Conservation (phyloP, 192 early-diverging fungal genomes). For the Rhizoclosmatium sp. region DNA sequence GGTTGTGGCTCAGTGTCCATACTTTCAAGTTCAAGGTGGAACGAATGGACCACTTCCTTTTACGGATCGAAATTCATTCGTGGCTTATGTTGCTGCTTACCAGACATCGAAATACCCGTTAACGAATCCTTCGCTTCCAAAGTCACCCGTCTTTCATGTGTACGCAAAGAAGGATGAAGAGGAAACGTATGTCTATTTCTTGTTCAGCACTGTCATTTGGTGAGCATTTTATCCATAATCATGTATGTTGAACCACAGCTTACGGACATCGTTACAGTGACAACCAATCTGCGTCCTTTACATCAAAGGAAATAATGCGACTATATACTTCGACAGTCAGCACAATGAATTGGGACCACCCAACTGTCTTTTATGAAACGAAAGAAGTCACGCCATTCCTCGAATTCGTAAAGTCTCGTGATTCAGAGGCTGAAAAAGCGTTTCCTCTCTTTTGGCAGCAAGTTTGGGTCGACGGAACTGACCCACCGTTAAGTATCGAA, state of each 20-base stretch:
- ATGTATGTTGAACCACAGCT: no score
- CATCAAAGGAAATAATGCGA: neutral
- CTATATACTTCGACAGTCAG: neutral
- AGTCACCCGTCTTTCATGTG: neutral
- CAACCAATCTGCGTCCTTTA: neutral
- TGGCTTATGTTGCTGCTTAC: neutral
- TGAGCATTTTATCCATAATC: no score
- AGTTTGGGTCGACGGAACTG: constrained; percentile 48
- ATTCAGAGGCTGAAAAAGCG: neutral
- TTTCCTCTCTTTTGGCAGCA: constrained; percentile 47
- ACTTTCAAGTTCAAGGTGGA: neutral
- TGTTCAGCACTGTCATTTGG: neutral
- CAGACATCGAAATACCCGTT: neutral
- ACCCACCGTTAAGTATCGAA: constrained; percentile 46
- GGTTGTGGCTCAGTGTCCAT: neutral
- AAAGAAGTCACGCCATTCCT: neutral
- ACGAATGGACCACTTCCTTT: neutral
- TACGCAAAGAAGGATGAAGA: neutral
- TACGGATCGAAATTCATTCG: neutral
- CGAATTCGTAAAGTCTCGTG: neutral
- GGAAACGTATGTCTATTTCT: neutral
- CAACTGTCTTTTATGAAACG: neutral
- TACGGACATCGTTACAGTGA: neutral
- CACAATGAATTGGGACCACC: neutral
- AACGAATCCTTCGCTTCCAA: neutral